Conservation (phyloP, 805 yeast genomes). For the Myxozyma monticola region DNA sequence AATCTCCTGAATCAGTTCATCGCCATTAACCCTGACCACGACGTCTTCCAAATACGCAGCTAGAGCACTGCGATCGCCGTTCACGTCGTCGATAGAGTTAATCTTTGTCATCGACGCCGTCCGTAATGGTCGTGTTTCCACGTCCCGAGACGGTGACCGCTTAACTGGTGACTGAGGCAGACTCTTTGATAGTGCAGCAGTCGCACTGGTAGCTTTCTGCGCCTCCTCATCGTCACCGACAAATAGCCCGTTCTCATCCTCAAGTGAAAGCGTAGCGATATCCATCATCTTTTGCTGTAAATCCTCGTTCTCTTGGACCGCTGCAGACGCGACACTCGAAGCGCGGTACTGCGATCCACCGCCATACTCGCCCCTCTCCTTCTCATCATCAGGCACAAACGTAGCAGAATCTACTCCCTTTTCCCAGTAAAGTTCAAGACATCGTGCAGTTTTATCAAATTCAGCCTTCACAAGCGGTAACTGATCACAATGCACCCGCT, state of each 20-base stretch:
- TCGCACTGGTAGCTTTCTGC: not conserved
- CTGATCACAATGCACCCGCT: slow-evolving; percentile 96
- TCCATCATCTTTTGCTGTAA: slow-evolving; percentile 30
- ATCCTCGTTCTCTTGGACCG: slow-evolving; percentile 46
- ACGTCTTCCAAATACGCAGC: slow-evolving; percentile 60
- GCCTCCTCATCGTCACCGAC: slow-evolving; percentile 12
- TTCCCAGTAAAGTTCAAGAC: slow-evolving; percentile 88
- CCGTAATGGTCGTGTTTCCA: slow-evolving; percentile 30
- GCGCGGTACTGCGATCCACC: slow-evolving; percentile 78
- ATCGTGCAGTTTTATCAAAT: slow-evolving; percentile 66
- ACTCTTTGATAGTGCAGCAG: slow-evolving; percentile 33
- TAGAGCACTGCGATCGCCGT: slow-evolving; percentile 41
- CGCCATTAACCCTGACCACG: slow-evolving; percentile 54
- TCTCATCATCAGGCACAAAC: slow-evolving; percentile 86
- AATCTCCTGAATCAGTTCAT: slow-evolving; percentile 69
- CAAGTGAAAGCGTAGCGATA: slow-evolving; percentile 12
- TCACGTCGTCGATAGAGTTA: slow-evolving; percentile 22
- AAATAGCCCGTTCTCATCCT: slow-evolving; percentile 22
- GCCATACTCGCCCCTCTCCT: slow-evolving; percentile 54
- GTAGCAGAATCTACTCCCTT: slow-evolving; percentile 89
- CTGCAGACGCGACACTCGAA: slow-evolving; percentile 65
- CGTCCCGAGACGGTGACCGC: slow-evolving; percentile 23
- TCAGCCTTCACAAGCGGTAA: slow-evolving; percentile 90
- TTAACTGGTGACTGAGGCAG: slow-evolving; percentile 37
- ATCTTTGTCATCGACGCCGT: slow-evolving; percentile 34